A percentile compares a stretch with the other conserved stretches of the same genome.
phyloP scores from a whole-genome alignment of 2,329 filamentous ascomycete genomes.

The Thielaviopsis euricoi region DNA sequence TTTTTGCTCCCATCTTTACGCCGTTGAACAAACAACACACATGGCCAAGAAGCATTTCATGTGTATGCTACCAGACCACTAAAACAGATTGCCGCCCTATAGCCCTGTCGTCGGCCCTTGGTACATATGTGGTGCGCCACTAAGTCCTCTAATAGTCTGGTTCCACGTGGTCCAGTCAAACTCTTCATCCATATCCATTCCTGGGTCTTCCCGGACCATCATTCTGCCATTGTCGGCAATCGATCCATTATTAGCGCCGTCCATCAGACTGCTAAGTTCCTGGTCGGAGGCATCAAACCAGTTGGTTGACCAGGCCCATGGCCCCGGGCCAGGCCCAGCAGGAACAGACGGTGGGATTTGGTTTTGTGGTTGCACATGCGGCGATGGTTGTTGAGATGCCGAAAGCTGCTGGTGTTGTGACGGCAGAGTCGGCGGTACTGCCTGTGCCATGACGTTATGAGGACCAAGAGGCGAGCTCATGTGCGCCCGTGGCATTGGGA shows the following conservation, averaged over 20 bases:
- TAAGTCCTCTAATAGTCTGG: slow-evolving; percentile 4
- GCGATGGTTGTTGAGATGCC: neutral
- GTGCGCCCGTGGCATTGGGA: neutral
- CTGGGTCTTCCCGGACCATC: neutral
- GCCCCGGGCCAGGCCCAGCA: neutral
- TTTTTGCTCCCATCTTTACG: neutral
- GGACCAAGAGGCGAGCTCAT: neutral
- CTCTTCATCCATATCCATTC: slow-evolving; percentile 10
- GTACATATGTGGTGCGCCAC: neutral
- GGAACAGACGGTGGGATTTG: neutral
- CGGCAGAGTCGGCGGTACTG: neutral
- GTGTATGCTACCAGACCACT: neutral
- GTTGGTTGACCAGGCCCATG: neutral
- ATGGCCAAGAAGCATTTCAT: neutral
- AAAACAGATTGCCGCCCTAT: neutral
- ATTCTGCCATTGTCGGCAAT: neutral
- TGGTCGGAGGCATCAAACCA: neutral
- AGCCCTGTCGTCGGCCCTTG: slow-evolving; percentile 3
- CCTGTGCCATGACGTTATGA: neutral
- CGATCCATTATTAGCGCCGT: neutral
- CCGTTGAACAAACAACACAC: neutral
- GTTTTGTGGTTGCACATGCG: neutral
- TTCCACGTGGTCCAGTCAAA: slow-evolving; percentile 8
- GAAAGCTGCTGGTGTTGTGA: neutral
- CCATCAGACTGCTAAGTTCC: neutral